Evolutionary conservation across 306 rosid genomes (phyloP), one percentile per base, ranked within the genome.

Genomic region (Casuarina cunninghamiana): DNA sequence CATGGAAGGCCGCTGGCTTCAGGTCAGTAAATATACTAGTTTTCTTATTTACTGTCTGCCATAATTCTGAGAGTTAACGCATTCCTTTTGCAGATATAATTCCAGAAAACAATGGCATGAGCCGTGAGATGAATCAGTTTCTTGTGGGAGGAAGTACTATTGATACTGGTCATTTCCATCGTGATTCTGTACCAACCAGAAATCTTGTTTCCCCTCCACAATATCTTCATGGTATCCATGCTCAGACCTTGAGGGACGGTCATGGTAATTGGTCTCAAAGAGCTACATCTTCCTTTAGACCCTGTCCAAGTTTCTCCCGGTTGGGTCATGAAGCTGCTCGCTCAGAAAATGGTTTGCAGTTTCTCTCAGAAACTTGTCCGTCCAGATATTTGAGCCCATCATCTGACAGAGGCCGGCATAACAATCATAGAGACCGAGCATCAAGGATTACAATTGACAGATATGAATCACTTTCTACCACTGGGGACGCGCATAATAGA

Each of bases 51-150:
- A n/a, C 63, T 41, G 12, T 57, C 43, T 58, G 45, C 39, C 35
- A 54, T 53, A 5, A 58, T 55, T 46, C 69, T 74, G 63, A 74
- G 53, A 35, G 10, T 44, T 57, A 12, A 21, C 7, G 5, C 13
- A 35, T 53, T 53, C 5, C 17, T 53, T 26, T 26, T 26, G 32
- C 32, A 62, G 9, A 35, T 13, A 62, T 62, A 57, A 19, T 74
- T 74, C 26, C 77, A 74, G 77, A 58, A 57, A 74, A n/a, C 77
- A 74, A 53, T 58, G 53, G 77, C 51, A 43, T 74, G 48, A 74
- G 54, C 77, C 77, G 43, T 57, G 62, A 74, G 69, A 57, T 58
- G 77, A 74, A 74, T 57, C 77, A 43, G 42, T 44, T 41, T 74
- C 69, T 35, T 21, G 42, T 44, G 10, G 77, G 66, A 58, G 43